Conservation (phyloP, 305 asterid genomes). For the Rubia peregrina region DNA sequence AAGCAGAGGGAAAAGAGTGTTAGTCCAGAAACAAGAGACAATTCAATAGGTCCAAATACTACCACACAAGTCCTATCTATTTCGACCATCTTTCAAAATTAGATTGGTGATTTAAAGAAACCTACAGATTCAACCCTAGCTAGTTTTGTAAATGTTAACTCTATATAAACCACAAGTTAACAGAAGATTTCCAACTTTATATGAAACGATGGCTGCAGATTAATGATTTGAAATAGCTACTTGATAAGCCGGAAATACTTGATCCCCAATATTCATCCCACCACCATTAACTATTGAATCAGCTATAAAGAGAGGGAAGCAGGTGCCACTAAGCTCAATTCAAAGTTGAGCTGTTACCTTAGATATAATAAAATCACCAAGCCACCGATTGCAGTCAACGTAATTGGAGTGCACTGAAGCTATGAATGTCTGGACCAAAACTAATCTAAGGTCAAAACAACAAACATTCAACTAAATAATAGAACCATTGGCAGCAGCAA, state of each 20-base stretch:
- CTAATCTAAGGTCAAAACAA: neutral
- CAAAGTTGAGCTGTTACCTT: constrained; percentile 40
- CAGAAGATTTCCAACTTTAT: neutral
- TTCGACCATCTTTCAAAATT: neutral
- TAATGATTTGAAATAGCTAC: neutral
- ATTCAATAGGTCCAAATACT: neutral
- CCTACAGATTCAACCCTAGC: neutral
- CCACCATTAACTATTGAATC: neutral
- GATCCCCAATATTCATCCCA: neutral
- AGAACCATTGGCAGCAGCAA: constrained; percentile 14
- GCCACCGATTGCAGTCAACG: constrained; percentile 94
- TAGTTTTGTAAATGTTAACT: neutral
- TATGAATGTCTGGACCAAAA: constrained; percentile 55
- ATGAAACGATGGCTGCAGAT: neutral
- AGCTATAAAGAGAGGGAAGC: neutral
- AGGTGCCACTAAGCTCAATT: constrained; percentile 9
- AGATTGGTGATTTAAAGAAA: neutral
- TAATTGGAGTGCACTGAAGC: constrained; percentile 88
- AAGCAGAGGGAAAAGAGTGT: neutral
- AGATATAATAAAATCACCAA: constrained; percentile 86
- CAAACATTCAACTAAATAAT: neutral
- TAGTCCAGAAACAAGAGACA: constrained; percentile 2
- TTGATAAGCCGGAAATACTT: neutral
- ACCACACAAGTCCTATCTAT: neutral
- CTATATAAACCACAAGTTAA: neutral